Evolutionary conservation across 352 stramenopile genomes (phyloP), one percentile per base, ranked within the genome.

Genomic region (Globisporangium abappressorium): DNA sequence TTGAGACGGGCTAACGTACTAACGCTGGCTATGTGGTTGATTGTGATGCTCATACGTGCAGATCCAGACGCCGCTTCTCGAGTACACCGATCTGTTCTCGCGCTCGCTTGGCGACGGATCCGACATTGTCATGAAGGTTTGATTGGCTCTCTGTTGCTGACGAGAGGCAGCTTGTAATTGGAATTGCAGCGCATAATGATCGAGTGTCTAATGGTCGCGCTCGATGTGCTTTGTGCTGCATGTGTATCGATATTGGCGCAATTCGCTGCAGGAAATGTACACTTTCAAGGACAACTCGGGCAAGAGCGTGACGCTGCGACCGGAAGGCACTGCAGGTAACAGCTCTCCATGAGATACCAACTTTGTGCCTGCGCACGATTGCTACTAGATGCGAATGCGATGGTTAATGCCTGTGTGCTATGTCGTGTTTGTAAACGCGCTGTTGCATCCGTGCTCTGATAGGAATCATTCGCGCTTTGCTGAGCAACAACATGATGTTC

Each of bases 111-210:
- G 89, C 9, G 85, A 92, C 56, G 87, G 84, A 46, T 96, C 89
- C 0, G 89, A 96, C 57, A 94, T 96, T 55, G 87, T 96, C 57
- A 93, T 88, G 82, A 96, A 96, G 80, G 87, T 92, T 33, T 5
- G 58, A 56, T 5, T 12, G 8, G 18, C 15, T 43, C 26, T 26
- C 34, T 33, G 20, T 55, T 15, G 18, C 20, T 41, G 34, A 14
- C 2, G 18, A 11, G 22, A 18, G 18, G 22, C 51, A 30, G 12
- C 22, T 33, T 33, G 30, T 33, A 33, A 33, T 33, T 33, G 30
- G 3, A 2, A 33, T 33, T 33, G 30, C 30, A 33, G 30, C 30
- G 30, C 30, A 33, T 33, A 33, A 33, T 33, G 30, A 5, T 6
- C 5, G 30, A 33, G 30, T 33, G 30, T 33, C 30, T 33, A 33